A percentile compares a stretch with the other conserved stretches of the same genome.
Evolutionary conservation across 2,329 filamentous ascomycete species (phyloP).

Genomic region (Chaetothyriales sp.): DNA sequence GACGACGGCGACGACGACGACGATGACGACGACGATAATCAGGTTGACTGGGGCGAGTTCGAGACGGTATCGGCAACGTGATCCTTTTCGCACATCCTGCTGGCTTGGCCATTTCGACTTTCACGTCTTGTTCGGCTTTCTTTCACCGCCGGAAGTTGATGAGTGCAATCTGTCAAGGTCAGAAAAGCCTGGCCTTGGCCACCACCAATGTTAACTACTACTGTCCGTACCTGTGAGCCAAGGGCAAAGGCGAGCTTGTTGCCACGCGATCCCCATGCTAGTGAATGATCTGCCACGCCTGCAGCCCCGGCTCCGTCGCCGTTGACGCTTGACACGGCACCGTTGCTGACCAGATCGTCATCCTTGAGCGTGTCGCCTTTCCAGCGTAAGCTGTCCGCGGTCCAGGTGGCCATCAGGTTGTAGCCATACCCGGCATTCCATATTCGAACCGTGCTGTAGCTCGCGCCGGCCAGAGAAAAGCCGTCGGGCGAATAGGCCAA

Average conservation of each 20-base stretch:
- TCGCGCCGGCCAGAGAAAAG: conserved; percentile 32
- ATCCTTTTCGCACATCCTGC: conserved; percentile 2
- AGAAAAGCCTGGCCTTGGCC: conserved; percentile 1
- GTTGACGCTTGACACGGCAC: conserved; percentile 25
- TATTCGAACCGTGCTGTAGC: conserved; percentile 30
- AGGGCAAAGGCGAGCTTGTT: conserved; percentile 39
- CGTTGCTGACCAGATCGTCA: conserved; percentile 20
- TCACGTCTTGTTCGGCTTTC: background rate
- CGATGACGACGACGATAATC: background rate
- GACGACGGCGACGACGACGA: no score
- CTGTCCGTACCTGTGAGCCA: conserved; percentile 32
- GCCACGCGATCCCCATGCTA: conserved; percentile 42
- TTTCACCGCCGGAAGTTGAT: conserved; percentile 18
- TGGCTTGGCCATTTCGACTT: background rate
- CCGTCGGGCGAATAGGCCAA: conserved; percentile 35
- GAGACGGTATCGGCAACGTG: conserved; percentile 9
- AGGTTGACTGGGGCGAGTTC: conserved; percentile 17
- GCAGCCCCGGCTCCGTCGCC: conserved; percentile 15
- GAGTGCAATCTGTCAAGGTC: conserved; percentile 12
- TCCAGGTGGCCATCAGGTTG: conserved; percentile 28
- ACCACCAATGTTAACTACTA: background rate
- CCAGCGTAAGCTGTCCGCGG: conserved; percentile 19
- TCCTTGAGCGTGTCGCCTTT: conserved; percentile 19
- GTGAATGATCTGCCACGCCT: conserved; percentile 24
- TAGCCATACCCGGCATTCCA: conserved; percentile 36